These are phyloP conservation scores for Penstemon davidsonii DNA, from an alignment of 257 asterid species.

Conservation along the genomic window DNA sequence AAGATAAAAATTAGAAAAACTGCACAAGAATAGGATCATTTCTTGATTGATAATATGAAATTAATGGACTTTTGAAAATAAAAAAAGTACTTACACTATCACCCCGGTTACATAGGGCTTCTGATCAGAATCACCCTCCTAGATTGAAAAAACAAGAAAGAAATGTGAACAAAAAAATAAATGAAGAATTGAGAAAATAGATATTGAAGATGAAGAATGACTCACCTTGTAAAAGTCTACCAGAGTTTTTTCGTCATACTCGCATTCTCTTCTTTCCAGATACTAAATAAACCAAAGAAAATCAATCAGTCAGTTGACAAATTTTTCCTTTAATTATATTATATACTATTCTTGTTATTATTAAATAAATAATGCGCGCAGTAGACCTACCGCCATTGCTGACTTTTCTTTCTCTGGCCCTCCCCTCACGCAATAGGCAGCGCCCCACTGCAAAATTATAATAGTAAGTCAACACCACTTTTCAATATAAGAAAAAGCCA, in stretches of 20 bases:
- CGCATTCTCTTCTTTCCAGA: conserved; percentile 88
- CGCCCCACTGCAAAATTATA: conserved; percentile 75
- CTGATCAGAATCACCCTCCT: conserved; percentile 45
- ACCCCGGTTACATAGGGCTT: conserved; percentile 45
- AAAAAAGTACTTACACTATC: conserved; percentile 45
- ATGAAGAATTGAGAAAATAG: background rate
- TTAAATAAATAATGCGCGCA: background rate
- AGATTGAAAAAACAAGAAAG: background rate
- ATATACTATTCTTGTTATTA: background rate
- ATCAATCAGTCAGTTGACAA: conserved; percentile 1
- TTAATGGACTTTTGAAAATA: no score
- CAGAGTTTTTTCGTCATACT: conserved; percentile 71
- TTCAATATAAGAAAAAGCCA: background rate
- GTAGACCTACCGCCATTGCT: conserved; percentile 66
- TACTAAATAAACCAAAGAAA: conserved; percentile 41
- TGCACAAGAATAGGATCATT: background rate
- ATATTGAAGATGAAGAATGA: background rate
- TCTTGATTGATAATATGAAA: background rate
- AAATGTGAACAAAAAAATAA: background rate
- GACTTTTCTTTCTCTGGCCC: conserved; percentile 76
- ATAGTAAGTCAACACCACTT: conserved; percentile 9
- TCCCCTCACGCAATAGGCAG: conserved; percentile 84
- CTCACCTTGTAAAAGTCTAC: conserved; percentile 74
- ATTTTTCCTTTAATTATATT: background rate
- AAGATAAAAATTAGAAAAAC: background rate